Percentiles rank a stretch among this genome's conserved stretches.
Evolutionary conservation across 2,329 filamentous ascomycete genomes (phyloP).

Genomic region (Cercospora canescens): DNA sequence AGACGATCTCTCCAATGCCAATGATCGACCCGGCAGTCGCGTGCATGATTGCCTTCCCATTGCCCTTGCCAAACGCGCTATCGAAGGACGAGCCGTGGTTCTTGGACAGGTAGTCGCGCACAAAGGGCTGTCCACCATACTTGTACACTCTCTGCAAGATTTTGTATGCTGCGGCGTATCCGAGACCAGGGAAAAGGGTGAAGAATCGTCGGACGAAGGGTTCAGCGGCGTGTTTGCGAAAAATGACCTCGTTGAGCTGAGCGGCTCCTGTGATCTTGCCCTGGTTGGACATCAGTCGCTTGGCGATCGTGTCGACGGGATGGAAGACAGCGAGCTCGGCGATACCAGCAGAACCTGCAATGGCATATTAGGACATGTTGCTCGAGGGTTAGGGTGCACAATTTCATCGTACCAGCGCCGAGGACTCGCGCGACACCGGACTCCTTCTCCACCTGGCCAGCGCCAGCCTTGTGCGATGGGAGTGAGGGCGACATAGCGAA

Average conservation of each 20-base stretch:
- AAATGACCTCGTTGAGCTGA: conserved; percentile 87
- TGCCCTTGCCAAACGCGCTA: conserved; percentile 88
- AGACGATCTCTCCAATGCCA: conserved; percentile 94
- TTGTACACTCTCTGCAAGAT: conserved; percentile 97
- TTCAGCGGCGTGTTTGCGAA: conserved; percentile 81
- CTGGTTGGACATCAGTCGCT: conserved; percentile 99
- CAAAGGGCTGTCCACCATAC: conserved; percentile 95
- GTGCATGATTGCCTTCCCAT: conserved; percentile 97
- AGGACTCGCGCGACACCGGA: conserved; percentile 84
- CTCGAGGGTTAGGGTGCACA: not conserved
- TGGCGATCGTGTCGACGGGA: conserved; percentile 95
- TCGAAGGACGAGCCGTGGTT: conserved; percentile 86
- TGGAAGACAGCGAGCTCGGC: conserved; percentile 92
- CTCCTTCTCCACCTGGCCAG: conserved; percentile 69
- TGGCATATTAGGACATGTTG: conserved; percentile 4
- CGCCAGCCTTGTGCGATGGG: conserved; percentile 25
- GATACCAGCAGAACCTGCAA: conserved; percentile 82
- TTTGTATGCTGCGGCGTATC: conserved; percentile 98
- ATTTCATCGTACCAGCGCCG: conserved; percentile 70
- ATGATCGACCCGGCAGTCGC: conserved; percentile 93
- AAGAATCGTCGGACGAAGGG: conserved; percentile 76
- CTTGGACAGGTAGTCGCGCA: conserved; percentile 79
- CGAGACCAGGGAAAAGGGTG: conserved; percentile 93
- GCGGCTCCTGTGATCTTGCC: conserved; percentile 62
- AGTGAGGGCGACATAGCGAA: conserved; percentile 31